phyloP scores from a whole-genome alignment of 73 alveolate species.

The Paramecium sonneborni region DNA sequence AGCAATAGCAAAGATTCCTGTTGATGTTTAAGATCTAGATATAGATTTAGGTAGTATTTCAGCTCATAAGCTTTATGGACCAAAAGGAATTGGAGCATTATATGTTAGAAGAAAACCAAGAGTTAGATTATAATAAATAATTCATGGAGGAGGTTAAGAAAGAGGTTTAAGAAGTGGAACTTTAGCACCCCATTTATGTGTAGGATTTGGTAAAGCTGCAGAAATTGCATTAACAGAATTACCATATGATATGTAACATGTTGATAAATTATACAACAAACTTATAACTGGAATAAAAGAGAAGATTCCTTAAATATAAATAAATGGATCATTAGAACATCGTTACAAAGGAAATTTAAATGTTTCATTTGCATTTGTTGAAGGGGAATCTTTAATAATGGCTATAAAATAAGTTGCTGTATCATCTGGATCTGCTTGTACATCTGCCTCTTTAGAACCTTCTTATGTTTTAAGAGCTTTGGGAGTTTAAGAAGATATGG shows the following conservation, averaged over 20 bases:
- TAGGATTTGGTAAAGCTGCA: slow-evolving; percentile 97
- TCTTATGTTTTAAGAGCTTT: slow-evolving; percentile 92
- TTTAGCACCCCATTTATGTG: slow-evolving; percentile 91
- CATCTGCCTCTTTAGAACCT: slow-evolving; percentile 96
- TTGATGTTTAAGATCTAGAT: slow-evolving; percentile 84
- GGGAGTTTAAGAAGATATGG: slow-evolving; percentile 94
- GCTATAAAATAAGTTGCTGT: slow-evolving; percentile 89
- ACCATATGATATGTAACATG: slow-evolving; percentile 87
- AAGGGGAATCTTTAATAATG: slow-evolving; percentile 95
- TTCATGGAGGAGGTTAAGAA: slow-evolving; percentile 99
- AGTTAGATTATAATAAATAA: slow-evolving; percentile 89
- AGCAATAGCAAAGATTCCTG: slow-evolving; percentile 91
- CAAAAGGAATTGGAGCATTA: slow-evolving; percentile 97
- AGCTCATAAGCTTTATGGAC: slow-evolving; percentile 98
- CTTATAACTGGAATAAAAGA: slow-evolving; percentile 58
- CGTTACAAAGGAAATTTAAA: slow-evolving; percentile 83
- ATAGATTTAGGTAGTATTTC: slow-evolving; percentile 89
- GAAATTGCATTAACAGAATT: slow-evolving; percentile 84
- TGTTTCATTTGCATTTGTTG: slow-evolving; percentile 95
- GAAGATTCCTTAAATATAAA: slow-evolving; percentile 71
- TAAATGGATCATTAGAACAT: slow-evolving; percentile 76
- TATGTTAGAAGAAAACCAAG: slow-evolving; percentile 96
- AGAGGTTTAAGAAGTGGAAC: slow-evolving; percentile 98
- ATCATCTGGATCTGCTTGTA: slow-evolving; percentile 98
- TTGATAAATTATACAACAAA: slow-evolving; percentile 71